phyloP scores from a whole-genome alignment of 176 grass and related monocot species.

The Cenchrus americanus region DNA sequence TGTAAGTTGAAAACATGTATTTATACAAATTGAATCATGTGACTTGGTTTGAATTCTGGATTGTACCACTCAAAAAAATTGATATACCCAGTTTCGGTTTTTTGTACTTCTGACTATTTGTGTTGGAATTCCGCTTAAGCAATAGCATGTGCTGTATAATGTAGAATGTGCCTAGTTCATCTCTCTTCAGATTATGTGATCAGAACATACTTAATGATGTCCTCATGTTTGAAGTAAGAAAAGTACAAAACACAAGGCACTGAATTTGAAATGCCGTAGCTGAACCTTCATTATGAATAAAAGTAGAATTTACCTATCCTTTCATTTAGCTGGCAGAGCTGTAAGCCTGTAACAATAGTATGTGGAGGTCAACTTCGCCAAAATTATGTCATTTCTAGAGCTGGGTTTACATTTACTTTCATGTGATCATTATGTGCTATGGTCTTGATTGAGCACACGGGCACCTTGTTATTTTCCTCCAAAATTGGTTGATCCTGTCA shows the following conservation, averaged over 20 bases:
- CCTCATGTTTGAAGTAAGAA: background rate
- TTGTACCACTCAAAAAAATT: background rate
- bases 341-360: background rate
- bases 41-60: background rate
- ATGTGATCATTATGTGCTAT: background rate
- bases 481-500: background rate
- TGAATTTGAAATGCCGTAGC: background rate
- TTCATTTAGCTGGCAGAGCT: background rate
- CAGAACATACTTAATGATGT: background rate
- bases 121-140: background rate
- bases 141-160: background rate
- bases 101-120: background rate
- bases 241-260: background rate
- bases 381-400: background rate
- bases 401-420: background rate
- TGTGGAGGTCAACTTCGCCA: background rate
- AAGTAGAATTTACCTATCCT: background rate
- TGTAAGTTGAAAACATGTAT: background rate
- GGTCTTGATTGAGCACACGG: background rate
- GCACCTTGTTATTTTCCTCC: background rate
- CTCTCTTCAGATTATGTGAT: background rate
- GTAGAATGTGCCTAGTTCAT: background rate
- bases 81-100: background rate
- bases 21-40: background rate
- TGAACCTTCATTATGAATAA: background rate